Evolutionary conservation across 2,329 filamentous ascomycete species (phyloP), one percentile per base, ranked within the genome.

Genomic region (Colletotrichum camelliae): DNA sequence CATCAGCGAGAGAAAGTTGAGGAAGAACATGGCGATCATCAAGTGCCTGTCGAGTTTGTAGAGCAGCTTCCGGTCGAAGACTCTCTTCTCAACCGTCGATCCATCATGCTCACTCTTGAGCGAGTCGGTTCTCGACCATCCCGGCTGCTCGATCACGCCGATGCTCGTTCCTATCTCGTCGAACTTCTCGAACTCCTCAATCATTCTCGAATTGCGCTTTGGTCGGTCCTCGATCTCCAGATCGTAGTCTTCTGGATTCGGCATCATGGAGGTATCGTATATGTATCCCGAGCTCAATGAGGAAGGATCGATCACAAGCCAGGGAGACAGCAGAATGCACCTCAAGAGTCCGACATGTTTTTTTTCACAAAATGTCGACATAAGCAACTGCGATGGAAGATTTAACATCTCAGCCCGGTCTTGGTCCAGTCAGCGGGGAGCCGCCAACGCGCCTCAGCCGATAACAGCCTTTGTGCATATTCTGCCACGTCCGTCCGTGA

Each of bases 1-100:
- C 72, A 80, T 80, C 21, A 80, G 76, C 7, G 79, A 80, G 5
- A 80, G 61, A 39, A 81, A 81, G 73, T 81, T 81, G 43, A 81
- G 73, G 58, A 81, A 80, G 33, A 82, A 77, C 67, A 81, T 80
- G 2, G 80, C 79, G 3, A 79, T 48, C 35, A 81, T 77, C 35
- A 81, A 58, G 39, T 77, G 75, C 67, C 71, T 43, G 16, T 78
- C 77, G 3, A 86, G 77, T 16, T 76, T 69, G 24, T 74, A 74
- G 2, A 83, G 70, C 16, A 86, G 78, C 77, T 85, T 85, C 43
- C 29, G 29, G 31, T 75, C 66, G 61, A 75, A 75, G 35, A n/a
- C 13, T 4, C 27, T 70, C n/a, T 8, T 60, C 10, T 57, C 27
- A 29, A 21, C 21, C 1, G 37, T 29, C 4, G 39, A 58, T n/a